Base-by-base conservation (phyloP, 2,329 filamentous ascomycete species). In the Fusarium illudens region DNA sequence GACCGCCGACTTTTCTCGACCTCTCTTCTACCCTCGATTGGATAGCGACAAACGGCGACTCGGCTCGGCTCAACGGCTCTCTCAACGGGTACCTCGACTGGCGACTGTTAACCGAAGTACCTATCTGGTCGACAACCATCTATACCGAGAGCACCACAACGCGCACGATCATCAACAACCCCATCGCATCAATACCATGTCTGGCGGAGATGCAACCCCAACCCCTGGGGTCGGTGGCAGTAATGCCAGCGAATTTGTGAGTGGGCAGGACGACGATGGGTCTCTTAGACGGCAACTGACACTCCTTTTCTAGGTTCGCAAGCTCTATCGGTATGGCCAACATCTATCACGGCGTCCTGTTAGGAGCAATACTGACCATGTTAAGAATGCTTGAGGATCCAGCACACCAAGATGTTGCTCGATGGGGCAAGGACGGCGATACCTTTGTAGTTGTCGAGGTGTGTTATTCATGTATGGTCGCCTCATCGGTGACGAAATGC, bases 401-500 rank as follows among this genome's bases (percentile, higher is more conserved):
- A 33, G 90, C 93, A 55, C 96, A 99, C 79, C 90, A 94, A 73
- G 91, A 92, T 64, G 94, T 98, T 64, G 96, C 98, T 50, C 87
- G 95, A 81, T 99, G 96, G 96, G 94, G 94, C 63, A 93, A 97
- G 71, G 91, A 94, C 68, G 94, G 94, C 56, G 93, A 97, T 76
- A 97, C 94, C 72, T 99, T 99, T 77, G 95, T 99, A 61, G 96
- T 99, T 52, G 84, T 98, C 56, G 96, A 99, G 88, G 96, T 97
- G 85, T 58, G 84, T 30, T 46, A 37, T 36, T 4, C 30, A 34
- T 64, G 65, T 17, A 25, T 12, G 19, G 9, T n/a, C 30, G 13
- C 15, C 70, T 58, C 51, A 58, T 58, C 58, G 50, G 22, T 22
- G 12, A 37, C 44, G 44, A 50, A 60, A 63, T 51, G 29, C 64